Conservation (phyloP, 495 filamentous ascomycete species). For the Annulohypoxylon maeteangense region DNA sequence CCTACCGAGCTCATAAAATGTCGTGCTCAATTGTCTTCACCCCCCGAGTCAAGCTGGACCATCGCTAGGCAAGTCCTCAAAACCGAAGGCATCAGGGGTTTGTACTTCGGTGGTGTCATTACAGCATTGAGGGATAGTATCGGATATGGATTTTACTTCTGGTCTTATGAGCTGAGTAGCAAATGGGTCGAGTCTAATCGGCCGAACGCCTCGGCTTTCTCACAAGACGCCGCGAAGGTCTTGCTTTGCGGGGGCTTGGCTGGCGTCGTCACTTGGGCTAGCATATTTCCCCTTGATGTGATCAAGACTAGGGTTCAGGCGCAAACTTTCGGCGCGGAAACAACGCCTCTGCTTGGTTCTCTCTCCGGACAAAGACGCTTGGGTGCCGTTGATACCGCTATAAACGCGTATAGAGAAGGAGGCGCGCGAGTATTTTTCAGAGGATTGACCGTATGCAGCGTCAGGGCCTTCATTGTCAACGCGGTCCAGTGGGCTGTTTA, state of each 20-base stretch:
- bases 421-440: conserved; percentile 78
- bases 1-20: conserved; percentile 92
- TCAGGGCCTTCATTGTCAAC: conserved; percentile 88
- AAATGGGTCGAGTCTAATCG: conserved; percentile 56
- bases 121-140: conserved; percentile 85
- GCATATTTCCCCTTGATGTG: conserved; percentile 88
- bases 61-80: conserved; percentile 70
- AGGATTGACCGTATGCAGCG: conserved; percentile 80
- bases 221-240: conserved; percentile 67
- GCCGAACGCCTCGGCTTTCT: conserved; percentile 41
- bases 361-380: conserved; percentile 45
- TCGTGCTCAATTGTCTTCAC: conserved; percentile 70
- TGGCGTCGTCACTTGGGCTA: conserved; percentile 84
- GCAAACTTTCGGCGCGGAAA: conserved; percentile 52
- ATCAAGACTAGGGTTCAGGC: conserved; percentile 88
- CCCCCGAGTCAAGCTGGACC: conserved; percentile 60
- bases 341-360: conserved; percentile 48
- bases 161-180: conserved; percentile 81
- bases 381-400: conserved; percentile 70
- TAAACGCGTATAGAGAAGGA: conserved; percentile 69
- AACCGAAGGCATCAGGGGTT: conserved; percentile 70
- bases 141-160: conserved; percentile 95
- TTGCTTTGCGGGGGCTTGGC: conserved; percentile 86
- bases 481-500: conserved; percentile 85
- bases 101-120: conserved; percentile 81